A percentile compares a stretch with the other conserved stretches of the same genome.
Evolutionary conservation across 257 asterid species (phyloP).

Genomic region (Solanum acaule): DNA sequence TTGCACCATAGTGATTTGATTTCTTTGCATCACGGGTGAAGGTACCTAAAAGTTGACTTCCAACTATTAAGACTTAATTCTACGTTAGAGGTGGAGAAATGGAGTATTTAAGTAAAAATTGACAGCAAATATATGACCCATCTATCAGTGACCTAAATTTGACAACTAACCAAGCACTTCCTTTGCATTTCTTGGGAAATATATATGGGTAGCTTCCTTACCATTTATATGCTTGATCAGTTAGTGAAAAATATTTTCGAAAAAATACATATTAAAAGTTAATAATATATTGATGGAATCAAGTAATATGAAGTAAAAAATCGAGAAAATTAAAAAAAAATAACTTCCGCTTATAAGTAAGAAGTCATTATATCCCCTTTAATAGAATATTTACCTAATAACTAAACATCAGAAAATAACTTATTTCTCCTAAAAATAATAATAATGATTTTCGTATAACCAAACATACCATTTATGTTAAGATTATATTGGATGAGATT

Average conservation of each 20-base stretch:
- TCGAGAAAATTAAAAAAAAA: not conserved
- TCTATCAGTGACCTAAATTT: not conserved
- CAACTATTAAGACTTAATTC: not conserved
- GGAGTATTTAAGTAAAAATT: not conserved
- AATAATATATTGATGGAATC: not conserved
- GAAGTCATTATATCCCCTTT: not conserved
- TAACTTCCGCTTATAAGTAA: not conserved
- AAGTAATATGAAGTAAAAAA: not conserved
- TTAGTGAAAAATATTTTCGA: fast-evolving
- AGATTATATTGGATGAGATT: not conserved
- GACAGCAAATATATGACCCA: not conserved
- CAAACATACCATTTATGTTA: not conserved
- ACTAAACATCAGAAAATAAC: not conserved
- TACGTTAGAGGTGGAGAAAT: not conserved
- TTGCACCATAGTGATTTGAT: not conserved
- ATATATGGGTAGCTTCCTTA: not conserved
- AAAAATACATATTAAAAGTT: not conserved
- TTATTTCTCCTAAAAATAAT: not conserved
- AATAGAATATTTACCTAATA: not conserved
- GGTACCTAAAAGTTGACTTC: not conserved
- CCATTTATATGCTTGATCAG: not conserved
- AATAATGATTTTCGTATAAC: not conserved
- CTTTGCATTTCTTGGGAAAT: not conserved
- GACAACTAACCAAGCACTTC: not conserved
- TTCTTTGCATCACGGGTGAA: not conserved